Conservation (phyloP, 2,329 filamentous ascomycete genomes). For the Fusarium sp. region DNA sequence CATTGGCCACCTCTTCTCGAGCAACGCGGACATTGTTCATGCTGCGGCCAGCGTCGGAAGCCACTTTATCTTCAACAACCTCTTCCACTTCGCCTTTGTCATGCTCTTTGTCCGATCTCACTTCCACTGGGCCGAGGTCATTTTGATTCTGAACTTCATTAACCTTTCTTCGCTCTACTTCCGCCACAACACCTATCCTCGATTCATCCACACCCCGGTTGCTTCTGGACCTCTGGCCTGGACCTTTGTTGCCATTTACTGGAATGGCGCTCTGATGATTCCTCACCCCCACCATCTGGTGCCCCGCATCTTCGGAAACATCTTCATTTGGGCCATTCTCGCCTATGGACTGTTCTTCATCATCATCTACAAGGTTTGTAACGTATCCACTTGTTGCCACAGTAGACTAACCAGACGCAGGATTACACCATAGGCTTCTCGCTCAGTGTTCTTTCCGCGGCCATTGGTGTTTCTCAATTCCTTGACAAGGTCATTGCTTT, state of each 20-base stretch:
- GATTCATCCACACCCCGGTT: slow-evolving; percentile 80
- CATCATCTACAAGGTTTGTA: slow-evolving; percentile 73
- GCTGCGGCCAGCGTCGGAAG: slow-evolving; percentile 81
- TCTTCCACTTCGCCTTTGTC: slow-evolving; percentile 84
- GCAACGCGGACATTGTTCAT: slow-evolving; percentile 70
- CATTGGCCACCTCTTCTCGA: slow-evolving; percentile 80
- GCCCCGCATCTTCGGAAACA: slow-evolving; percentile 84
- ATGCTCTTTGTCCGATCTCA: slow-evolving; percentile 83
- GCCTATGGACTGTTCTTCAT: slow-evolving; percentile 84
- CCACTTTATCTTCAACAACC: slow-evolving; percentile 88
- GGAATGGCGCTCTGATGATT: slow-evolving; percentile 89
- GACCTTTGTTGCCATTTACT: slow-evolving; percentile 89
- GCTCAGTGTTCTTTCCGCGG: slow-evolving; percentile 77
- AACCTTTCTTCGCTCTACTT: slow-evolving; percentile 86
- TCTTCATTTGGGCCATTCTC: slow-evolving; percentile 88
- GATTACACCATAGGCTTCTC: slow-evolving; percentile 84
- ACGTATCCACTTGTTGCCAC: background rate
- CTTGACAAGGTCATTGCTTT: slow-evolving; percentile 78
- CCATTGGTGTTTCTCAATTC: slow-evolving; percentile 84
- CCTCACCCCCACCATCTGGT: slow-evolving; percentile 72
- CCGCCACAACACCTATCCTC: slow-evolving; percentile 77
- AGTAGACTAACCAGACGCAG: slow-evolving; percentile 47
- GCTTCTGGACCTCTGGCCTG: slow-evolving; percentile 83
- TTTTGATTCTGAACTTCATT: slow-evolving; percentile 84
- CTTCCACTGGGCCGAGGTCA: slow-evolving; percentile 81